These are phyloP conservation scores for Puccinellia tenuiflora DNA, from an alignment of 176 grass and related monocot genomes.

Conservation along the genomic window DNA sequence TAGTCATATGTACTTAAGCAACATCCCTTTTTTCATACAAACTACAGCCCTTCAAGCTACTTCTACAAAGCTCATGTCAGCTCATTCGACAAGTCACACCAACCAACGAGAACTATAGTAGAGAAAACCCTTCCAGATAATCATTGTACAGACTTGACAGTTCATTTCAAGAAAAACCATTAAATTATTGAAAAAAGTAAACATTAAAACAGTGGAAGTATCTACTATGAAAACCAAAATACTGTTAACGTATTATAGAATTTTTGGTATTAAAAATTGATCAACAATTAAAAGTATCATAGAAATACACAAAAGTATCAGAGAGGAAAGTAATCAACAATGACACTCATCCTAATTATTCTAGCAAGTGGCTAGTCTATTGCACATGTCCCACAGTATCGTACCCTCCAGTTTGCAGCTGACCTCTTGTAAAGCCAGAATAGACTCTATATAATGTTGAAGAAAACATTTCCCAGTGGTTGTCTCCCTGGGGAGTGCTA, in stretches of 20 bases:
- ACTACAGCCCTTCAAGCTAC: not conserved
- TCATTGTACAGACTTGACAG: not conserved
- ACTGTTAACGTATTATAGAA: not conserved
- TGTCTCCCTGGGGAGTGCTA: slow-evolving; percentile 85
- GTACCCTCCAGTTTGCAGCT: slow-evolving; percentile 72
- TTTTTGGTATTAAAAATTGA: not conserved
- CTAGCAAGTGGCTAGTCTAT: not conserved
- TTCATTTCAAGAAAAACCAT: not conserved
- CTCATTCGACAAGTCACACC: not conserved
- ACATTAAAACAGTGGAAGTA: not conserved
- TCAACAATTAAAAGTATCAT: not conserved
- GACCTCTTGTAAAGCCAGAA: slow-evolving; percentile 80
- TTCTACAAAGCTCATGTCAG: not conserved
- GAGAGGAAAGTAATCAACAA: slow-evolving; percentile 11
- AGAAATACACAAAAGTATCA: not conserved
- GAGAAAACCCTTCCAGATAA: not conserved
- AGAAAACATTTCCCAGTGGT: slow-evolving; percentile 86
- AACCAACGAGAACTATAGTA: not conserved
- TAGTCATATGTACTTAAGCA: not conserved
- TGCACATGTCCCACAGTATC: not conserved
- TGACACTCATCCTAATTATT: not conserved
- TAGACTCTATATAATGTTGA: slow-evolving; percentile 91
- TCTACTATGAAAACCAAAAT: not conserved
- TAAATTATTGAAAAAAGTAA: not conserved
- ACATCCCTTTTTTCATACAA: not conserved